Evolutionary conservation across 768 basidiomycete species (phyloP), one percentile per base, ranked within the genome.

Genomic region (Mycena albidolilacea): DNA sequence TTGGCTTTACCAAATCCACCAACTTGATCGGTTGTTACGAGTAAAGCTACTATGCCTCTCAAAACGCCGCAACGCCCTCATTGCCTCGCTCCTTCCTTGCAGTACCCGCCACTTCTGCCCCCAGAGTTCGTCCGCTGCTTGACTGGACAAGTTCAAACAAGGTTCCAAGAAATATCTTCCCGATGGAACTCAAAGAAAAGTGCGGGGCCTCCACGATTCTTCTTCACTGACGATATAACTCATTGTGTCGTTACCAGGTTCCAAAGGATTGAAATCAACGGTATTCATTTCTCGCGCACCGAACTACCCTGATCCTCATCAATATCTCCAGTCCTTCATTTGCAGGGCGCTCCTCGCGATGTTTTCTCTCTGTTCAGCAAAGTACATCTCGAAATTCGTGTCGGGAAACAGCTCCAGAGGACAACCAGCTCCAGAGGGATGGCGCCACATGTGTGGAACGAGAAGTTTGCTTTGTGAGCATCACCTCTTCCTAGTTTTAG

Each of bases 401-500:
- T 19, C 17, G 64, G 68, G 43, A 17, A 19, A 0, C 58, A 57
- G 21, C 54, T 73, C 37, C 43, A 66, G 17, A 65, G 46, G 23
- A 73, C 72, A 7, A 55, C 50, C 7, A 57, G 59, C 46, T 37
- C 35, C n/a, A 17, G 72, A 62, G 64, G 64, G 37, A 55, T 73
- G 52, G 67, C 60, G 55, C 68, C 72, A 66, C 64, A 66, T 44
- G 39, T 21, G 11, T 67, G 63, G 72, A 55, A 70, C 12, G 64
- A 69, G 60, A 73, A 61, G 58, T 73, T 73, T 39, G 35, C 23
- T 19, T 60, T 73, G 72, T 73, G 46, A 66, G 64, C 50, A 43
- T 66, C 39, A 50, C 62, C 35, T 23, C 46, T 60, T 63, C 68
- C 44, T 7, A 9, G 21, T 46, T 59, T 58, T 59, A n/a, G 19